Evolutionary conservation across 345 rosid species (phyloP).

Genomic region (Anastatica hierochuntica): DNA sequence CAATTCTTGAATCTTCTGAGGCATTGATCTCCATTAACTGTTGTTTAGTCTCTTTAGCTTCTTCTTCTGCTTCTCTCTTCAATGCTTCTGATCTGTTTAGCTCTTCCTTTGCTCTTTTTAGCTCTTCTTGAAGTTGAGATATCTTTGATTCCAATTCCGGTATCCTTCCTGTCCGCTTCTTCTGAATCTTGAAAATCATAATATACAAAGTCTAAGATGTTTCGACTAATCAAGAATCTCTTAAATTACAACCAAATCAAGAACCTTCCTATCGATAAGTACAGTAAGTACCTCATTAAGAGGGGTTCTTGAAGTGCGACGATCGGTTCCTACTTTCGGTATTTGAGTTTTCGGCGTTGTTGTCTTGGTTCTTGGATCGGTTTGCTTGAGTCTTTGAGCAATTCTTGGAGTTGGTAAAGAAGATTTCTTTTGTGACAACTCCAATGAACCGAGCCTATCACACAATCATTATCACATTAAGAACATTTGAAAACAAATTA

Average conservation of each 20-base stretch:
- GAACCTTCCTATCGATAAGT: neutral
- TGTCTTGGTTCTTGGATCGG: slow-evolving; percentile 33
- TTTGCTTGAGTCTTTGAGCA: slow-evolving; percentile 49
- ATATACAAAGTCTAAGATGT: neutral
- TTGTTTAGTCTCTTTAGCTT: slow-evolving; percentile 61
- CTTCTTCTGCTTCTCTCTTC: slow-evolving; percentile 51
- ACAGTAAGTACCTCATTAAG: slow-evolving; percentile 53
- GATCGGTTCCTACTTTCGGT: slow-evolving; percentile 47
- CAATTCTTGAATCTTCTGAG: slow-evolving; percentile 75
- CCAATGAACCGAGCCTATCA: slow-evolving; percentile 39
- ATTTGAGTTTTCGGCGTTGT: slow-evolving; percentile 54
- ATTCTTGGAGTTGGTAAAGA: slow-evolving; percentile 39
- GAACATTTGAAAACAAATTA: neutral
- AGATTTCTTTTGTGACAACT: slow-evolving; percentile 61
- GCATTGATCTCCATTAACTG: no score
- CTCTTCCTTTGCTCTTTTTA: slow-evolving; percentile 74
- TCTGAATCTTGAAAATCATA: no score
- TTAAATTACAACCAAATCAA: neutral
- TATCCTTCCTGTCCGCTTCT: slow-evolving; percentile 45
- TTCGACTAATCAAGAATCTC: neutral
- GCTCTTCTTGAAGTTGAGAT: slow-evolving; percentile 68
- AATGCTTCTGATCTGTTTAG: slow-evolving; percentile 56
- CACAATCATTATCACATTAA: slow-evolving; percentile 8
- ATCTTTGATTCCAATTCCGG: slow-evolving; percentile 61
- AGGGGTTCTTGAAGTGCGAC: no score